These are phyloP conservation scores for Ceratobasidium sp. DNA, from an alignment of 1,284 basidiomycete genomes.

Conservation along the genomic window DNA sequence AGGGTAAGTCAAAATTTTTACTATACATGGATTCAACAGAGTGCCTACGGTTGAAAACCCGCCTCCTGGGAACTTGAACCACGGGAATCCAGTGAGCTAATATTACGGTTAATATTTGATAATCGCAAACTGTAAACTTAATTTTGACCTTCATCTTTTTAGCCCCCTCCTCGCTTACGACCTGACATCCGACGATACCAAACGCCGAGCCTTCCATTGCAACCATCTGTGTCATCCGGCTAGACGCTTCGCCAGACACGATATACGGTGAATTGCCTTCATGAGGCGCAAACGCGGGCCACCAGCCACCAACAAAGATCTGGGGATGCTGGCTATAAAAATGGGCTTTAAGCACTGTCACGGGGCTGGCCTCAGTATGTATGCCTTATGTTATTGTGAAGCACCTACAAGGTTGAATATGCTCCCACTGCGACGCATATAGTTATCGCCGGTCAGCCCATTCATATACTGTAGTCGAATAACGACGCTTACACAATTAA, in stretches of 20 bases:
- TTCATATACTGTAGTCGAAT: not conserved
- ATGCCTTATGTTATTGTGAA: not conserved
- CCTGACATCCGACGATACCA: constrained; percentile 23
- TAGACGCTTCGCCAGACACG: constrained; percentile 27
- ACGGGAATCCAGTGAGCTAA: constrained; percentile 22
- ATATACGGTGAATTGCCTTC: constrained; percentile 23
- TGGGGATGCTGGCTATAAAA: constrained; percentile 33
- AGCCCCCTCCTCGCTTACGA: constrained; percentile 15
- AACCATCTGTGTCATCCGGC: constrained; percentile 31
- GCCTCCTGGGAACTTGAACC: constrained; percentile 35
- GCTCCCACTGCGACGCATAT: constrained; percentile 20
- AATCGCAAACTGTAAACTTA: not conserved
- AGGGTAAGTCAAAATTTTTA: not conserved
- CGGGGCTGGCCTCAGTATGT: not conserved
- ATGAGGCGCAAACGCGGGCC: constrained; percentile 22
- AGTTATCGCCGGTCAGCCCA: no score
- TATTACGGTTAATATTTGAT: not conserved
- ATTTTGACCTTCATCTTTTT: constrained; percentile 24
- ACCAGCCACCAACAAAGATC: constrained; percentile 29
- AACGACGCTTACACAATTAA: constrained; percentile 52
- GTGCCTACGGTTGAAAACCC: constrained; percentile 22
- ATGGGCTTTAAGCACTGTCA: constrained; percentile 22
- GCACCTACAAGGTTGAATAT: constrained; percentile 21
- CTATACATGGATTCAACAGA: not conserved
- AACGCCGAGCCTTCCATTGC: constrained; percentile 33